phyloP scores from a whole-genome alignment of 257 asterid genomes.

The Anisodus tanguticus region DNA sequence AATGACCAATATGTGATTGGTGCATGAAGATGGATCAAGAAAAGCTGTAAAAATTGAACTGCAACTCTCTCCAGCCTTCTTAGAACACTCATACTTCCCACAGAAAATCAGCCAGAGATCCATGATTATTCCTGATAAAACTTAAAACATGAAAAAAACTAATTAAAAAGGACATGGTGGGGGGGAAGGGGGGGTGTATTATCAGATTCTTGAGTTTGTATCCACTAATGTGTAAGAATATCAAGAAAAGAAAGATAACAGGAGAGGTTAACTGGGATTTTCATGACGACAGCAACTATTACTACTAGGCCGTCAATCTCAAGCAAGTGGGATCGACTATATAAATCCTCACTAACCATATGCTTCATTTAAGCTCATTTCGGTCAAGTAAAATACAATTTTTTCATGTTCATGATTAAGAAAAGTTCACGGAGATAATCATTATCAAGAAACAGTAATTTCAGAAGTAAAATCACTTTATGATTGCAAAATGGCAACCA shows the following conservation, averaged over 20 bases:
- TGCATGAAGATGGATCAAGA: constrained; percentile 35
- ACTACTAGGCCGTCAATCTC: neutral
- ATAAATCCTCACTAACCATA: neutral
- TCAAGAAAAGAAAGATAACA: neutral
- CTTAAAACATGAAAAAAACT: neutral
- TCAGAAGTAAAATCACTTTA: neutral
- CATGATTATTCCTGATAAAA: neutral
- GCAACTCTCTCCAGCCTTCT: neutral
- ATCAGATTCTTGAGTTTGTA: constrained; percentile 10
- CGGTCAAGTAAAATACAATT: neutral
- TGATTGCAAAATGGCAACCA: neutral
- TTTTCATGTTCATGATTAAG: neutral
- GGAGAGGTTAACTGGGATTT: neutral
- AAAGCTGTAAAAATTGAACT: neutral
- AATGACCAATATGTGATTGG: constrained; percentile 27
- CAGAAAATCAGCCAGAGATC: constrained; percentile 32
- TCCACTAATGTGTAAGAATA: neutral
- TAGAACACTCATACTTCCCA: constrained; percentile 29
- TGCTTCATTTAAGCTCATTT: neutral
- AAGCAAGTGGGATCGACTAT: neutral
- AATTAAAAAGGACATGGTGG: neutral
- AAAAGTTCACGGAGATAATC: neutral
- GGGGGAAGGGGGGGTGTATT: neutral
- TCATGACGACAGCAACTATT: neutral
- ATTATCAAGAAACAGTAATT: neutral